These are phyloP conservation scores for Pseudognaphalium luteoalbum DNA, from an alignment of 129 eudicot species.

Conservation along the genomic window DNA sequence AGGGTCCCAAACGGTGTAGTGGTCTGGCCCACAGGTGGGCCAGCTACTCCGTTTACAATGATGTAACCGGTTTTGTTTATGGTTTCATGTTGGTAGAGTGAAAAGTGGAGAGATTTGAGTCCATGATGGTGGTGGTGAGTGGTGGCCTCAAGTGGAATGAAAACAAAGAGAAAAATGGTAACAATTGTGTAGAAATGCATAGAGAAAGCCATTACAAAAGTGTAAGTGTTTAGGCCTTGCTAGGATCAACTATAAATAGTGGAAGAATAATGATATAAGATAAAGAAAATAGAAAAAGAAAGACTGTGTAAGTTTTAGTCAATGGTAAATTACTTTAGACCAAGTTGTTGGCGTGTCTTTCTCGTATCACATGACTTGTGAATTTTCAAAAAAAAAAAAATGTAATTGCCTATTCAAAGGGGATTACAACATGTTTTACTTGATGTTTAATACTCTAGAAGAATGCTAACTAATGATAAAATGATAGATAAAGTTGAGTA, in stretches of 20 bases:
- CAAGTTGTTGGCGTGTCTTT: conserved; percentile 25
- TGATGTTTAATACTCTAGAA: no score
- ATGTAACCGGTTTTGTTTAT: conserved; percentile 51
- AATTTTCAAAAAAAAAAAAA: not conserved
- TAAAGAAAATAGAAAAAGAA: conserved; percentile 1
- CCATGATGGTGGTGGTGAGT: conserved; percentile 29
- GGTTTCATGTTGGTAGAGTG: conserved; percentile 59
- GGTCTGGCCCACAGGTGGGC: conserved; percentile 43
- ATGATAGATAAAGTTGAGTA: no score
- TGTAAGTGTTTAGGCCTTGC: conserved; percentile 10
- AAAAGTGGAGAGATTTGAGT: conserved; percentile 51
- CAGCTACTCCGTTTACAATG: conserved; percentile 45
- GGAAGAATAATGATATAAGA: conserved; percentile 4
- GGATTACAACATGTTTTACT: no score
- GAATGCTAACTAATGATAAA: not conserved
- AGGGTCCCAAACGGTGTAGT: conserved; percentile 57
- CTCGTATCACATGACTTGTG: conserved; percentile 1
- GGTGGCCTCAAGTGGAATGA: conserved; percentile 34
- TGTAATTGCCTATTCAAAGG: no score
- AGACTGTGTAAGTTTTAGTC: conserved; percentile 15
- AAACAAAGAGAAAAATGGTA: conserved; percentile 25
- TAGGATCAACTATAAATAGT: conserved; percentile 21
- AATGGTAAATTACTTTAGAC: not conserved
- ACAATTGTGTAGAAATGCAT: conserved; percentile 27
- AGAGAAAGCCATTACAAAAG: conserved; percentile 28